Conservation (phyloP, 257 asterid species). For the Gentiana straminea region DNA sequence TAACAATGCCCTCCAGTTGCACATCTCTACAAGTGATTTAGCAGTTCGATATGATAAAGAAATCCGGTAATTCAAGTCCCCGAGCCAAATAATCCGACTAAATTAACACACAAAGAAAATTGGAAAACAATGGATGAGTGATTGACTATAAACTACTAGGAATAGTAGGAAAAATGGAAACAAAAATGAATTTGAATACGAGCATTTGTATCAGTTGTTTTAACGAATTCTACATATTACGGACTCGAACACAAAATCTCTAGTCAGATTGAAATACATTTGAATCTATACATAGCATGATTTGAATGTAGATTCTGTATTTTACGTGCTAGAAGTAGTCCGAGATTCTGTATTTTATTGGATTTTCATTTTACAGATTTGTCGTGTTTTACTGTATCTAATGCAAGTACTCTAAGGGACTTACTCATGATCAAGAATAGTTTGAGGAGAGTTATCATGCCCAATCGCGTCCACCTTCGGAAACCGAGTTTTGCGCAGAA, state of each 20-base stretch:
- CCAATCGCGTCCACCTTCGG: slow-evolving; percentile 61
- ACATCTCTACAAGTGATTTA: slow-evolving; percentile 96
- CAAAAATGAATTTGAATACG: too few relatives aligned
- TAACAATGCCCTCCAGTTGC: slow-evolving; percentile 83
- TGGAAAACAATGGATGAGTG: too few relatives aligned
- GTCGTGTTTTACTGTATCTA: too few relatives aligned
- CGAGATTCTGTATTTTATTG: too few relatives aligned
- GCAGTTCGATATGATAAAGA: slow-evolving; percentile 83
- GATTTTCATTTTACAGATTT: too few relatives aligned
- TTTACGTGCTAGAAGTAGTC: too few relatives aligned
- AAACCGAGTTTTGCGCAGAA: slow-evolving; percentile 87
- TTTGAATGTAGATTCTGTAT: too few relatives aligned
- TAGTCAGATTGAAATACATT: too few relatives aligned
- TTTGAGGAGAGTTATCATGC: slow-evolving; percentile 77
- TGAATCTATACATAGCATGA: too few relatives aligned
- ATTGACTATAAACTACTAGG: slow-evolving; percentile 2
- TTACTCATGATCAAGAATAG: slow-evolving; percentile 95
- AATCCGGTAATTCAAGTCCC: slow-evolving; percentile 88
- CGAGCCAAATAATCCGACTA: slow-evolving; percentile 96
- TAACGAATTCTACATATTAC: too few relatives aligned
- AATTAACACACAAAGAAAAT: slow-evolving; percentile 10
- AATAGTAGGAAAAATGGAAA: neutral
- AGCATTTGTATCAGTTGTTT: too few relatives aligned
- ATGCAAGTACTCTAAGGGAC: slow-evolving; percentile 4
- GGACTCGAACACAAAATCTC: too few relatives aligned